Percentiles rank a stretch among this genome's conserved stretches.
Conservation (phyloP, 805 yeast species). For the Blastobotrys muscicola region DNA sequence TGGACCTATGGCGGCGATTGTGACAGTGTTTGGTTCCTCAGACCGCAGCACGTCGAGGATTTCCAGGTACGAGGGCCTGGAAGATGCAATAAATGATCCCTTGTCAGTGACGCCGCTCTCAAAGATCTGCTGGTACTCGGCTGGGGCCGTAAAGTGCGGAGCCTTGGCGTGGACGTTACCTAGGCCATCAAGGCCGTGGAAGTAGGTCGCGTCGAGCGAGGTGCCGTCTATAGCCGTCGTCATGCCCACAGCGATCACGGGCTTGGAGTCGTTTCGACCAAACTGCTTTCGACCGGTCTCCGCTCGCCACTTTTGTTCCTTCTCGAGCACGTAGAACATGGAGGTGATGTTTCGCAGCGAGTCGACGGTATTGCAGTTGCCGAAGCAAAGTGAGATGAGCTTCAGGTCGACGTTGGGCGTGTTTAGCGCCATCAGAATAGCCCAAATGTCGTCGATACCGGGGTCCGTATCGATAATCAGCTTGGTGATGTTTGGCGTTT, state of each 20-base stretch:
- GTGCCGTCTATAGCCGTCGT: conserved; percentile 22
- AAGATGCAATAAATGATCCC: conserved; percentile 24
- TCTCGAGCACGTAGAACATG: conserved; percentile 27
- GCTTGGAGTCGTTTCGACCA: conserved; percentile 22
- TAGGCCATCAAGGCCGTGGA: conserved; percentile 34
- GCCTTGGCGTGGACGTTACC: conserved; percentile 30
- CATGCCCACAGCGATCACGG: conserved; percentile 29
- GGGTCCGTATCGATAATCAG: conserved; percentile 35
- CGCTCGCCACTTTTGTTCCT: conserved; percentile 23
- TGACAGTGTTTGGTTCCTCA: conserved; percentile 30
- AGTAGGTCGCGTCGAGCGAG: conserved; percentile 29
- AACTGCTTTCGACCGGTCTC: conserved; percentile 13
- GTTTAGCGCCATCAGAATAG: conserved; percentile 29
- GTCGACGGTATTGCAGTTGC: conserved; percentile 28
- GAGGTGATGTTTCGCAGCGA: conserved; percentile 30
- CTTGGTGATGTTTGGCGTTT: conserved; percentile 6
- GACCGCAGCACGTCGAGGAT: conserved; percentile 28
- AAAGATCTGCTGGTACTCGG: conserved; percentile 23
- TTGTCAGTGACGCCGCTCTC: conserved; percentile 1
- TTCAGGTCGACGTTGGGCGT: conserved; percentile 22
- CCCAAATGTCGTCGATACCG: conserved; percentile 35
- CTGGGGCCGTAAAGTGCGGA: conserved; percentile 29
- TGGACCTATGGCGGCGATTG: conserved; percentile 33
- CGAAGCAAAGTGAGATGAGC: conserved; percentile 27
- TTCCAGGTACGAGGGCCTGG: conserved; percentile 25